Evolutionary conservation across 2,329 filamentous ascomycete species (phyloP).

Genomic region (Massarina eburnea): DNA sequence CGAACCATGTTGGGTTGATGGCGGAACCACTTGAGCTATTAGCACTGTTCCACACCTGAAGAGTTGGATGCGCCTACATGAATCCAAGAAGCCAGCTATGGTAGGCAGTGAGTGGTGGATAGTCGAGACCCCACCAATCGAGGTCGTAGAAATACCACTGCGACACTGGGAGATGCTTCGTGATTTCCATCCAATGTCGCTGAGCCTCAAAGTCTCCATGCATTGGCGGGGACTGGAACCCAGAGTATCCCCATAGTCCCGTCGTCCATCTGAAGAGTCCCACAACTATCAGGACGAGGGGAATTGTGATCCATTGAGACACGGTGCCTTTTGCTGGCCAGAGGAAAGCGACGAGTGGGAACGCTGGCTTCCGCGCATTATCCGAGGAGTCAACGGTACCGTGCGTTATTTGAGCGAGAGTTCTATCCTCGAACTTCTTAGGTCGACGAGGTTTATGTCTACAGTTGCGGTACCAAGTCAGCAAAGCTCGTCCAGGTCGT

Average conservation of each 20-base stretch:
- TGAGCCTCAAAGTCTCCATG: constrained; percentile 98
- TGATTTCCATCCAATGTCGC: constrained; percentile 98
- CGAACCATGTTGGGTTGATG: constrained; percentile 86
- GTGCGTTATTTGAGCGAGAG: constrained; percentile 43
- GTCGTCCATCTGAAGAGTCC: constrained; percentile 92
- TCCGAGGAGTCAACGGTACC: constrained; percentile 49
- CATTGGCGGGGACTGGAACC: constrained; percentile 81
- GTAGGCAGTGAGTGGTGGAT: constrained; percentile 95
- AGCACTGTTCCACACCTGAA: constrained; percentile 8
- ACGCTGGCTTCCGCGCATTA: constrained; percentile 64
- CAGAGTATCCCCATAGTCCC: constrained; percentile 93
- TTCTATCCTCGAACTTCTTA: constrained; percentile 44
- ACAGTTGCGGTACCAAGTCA: too few species aligned
- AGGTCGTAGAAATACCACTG: constrained; percentile 99
- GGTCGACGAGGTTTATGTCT: constrained; percentile 49
- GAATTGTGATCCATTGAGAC: constrained; percentile 91
- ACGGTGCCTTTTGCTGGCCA: constrained; percentile 83
- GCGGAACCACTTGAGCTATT: constrained; percentile 60
- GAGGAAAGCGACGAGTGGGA: constrained; percentile 89
- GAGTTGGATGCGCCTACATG: constrained; percentile 55
- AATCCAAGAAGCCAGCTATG: constrained; percentile 95
- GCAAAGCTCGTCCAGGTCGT: too few species aligned
- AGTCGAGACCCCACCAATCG: constrained; percentile 97
- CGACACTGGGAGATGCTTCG: constrained; percentile 81
- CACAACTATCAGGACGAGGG: constrained; percentile 83